Evolutionary conservation across 2,329 filamentous ascomycete species (phyloP), one percentile per base, ranked within the genome.

Genomic region (Catunica adiposa): DNA sequence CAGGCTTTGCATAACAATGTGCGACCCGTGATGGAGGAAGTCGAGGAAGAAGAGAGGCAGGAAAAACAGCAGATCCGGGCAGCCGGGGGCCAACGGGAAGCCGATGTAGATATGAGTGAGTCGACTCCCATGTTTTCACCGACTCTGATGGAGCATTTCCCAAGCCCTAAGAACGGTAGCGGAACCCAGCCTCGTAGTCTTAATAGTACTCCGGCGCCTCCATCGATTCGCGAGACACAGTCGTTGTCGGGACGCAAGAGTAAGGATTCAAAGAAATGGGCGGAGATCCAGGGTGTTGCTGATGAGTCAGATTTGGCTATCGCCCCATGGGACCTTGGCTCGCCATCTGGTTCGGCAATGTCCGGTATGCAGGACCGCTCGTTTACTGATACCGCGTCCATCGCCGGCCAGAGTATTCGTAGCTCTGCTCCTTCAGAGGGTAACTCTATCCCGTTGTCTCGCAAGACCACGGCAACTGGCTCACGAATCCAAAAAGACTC

Each of bases 251-350:
- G 23, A 9, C 46, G 37, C 22, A 56, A 56, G n/a, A 29, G 14
- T 9, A 51, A 40, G 38, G 46, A 56, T 38, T 6, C 54, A 2
- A 51, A 51, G 34, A 56, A 56, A 17, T 56, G 54, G 54, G 37
- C 34, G 17, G 54, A 56, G 34, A 26, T 56, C 9, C 54, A 56
- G 9, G 54, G 54, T 25, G 34, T 56, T 20, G 29, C 54, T 22
- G 54, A 56, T 20, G 54, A 56, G 20, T 56, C 54, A 7, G 37
- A 44, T 38, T 20, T 56, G 22, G 46, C 29, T 3, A 47, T 37
- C 14, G 17, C 47, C 22, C 54, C 54, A 17, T 56, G 54, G 54
- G 54, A 56, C 31, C 51, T 31, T 14, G 31, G 31, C 23, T 20
- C 53, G 25, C 17, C 52, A 14, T 37, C 52, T 14, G 40, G 37